phyloP scores from a whole-genome alignment of 495 filamentous ascomycete species.

The Aspergillus heteromorphus region DNA sequence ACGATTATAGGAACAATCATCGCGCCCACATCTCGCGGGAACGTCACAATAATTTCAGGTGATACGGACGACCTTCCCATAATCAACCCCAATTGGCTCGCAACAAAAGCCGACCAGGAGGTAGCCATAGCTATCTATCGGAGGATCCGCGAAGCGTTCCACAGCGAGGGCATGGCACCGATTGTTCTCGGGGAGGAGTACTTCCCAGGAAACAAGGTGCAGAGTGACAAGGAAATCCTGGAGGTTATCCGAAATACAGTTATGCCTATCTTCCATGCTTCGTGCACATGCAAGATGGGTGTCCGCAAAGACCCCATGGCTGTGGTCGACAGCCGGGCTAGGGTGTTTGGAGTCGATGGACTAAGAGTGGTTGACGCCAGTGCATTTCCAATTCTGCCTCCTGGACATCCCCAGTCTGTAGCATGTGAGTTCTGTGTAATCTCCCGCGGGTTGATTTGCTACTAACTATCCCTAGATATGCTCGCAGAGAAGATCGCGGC shows the following conservation, averaged over 20 bases:
- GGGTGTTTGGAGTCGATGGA: conserved; percentile 46
- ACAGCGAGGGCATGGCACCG: conserved; percentile 27
- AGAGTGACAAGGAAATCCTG: conserved; percentile 49
- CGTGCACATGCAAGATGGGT: conserved; percentile 50
- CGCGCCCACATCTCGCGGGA: conserved; percentile 47
- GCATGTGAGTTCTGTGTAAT: conserved; percentile 35
- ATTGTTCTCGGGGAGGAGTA: conserved; percentile 43
- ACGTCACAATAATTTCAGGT: conserved; percentile 44
- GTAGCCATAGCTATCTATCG: conserved; percentile 48
- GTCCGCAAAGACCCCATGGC: conserved; percentile 38
- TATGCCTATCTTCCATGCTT: conserved; percentile 50
- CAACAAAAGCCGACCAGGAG: conserved; percentile 46
- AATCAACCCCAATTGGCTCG: conserved; percentile 54
- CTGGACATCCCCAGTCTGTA: conserved; percentile 51
- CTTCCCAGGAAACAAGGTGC: conserved; percentile 42
- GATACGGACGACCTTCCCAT: conserved; percentile 41
- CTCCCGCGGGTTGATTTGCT: background rate
- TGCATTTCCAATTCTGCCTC: conserved; percentile 50
- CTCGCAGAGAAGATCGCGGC: conserved; percentile 59
- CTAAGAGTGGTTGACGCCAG: conserved; percentile 58
- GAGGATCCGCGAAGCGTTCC: conserved; percentile 39
- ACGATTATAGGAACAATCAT: conserved; percentile 36
- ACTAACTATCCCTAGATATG: conserved; percentile 31
- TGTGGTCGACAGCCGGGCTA: conserved; percentile 47
- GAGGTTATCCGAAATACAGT: conserved; percentile 33